These are phyloP conservation scores for Dictyostelium citrinum DNA, from an alignment of 78 protist species.

Conservation along the genomic window DNA sequence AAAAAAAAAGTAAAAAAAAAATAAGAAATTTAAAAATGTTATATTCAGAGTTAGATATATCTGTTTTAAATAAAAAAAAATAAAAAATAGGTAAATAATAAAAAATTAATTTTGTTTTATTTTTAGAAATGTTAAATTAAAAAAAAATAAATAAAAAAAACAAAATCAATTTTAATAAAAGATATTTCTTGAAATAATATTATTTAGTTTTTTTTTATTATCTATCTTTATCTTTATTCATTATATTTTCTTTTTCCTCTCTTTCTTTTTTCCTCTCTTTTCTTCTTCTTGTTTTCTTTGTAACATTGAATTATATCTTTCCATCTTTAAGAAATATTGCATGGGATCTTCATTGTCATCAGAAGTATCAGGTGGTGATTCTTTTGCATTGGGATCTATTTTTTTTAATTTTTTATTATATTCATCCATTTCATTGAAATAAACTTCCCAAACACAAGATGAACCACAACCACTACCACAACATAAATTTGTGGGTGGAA, in stretches of 20 bases:
- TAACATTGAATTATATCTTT: conserved; percentile 21
- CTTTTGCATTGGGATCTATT: conserved; percentile 2
- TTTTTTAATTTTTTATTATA: conserved; percentile 45
- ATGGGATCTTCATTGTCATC: conserved; percentile 59
- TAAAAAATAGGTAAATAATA: no score
- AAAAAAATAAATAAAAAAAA: no score
- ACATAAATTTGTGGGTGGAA: conserved; percentile 33
- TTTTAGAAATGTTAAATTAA: no score
- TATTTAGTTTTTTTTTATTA: neutral
- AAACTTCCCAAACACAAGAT: conserved; percentile 60
- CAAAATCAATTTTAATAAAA: no score
- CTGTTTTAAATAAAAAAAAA: no score
- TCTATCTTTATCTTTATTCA: neutral
- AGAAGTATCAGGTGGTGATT: conserved; percentile 1
- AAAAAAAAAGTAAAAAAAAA: no score
- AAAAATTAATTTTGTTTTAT: no score
- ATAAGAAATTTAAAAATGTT: no score
- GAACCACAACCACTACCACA: conserved; percentile 43
- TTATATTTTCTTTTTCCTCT: neutral
- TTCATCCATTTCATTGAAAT: conserved; percentile 35
- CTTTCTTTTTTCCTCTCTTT: neutral
- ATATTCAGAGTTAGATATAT: no score
- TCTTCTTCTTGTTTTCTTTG: neutral
- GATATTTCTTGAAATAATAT: no score
- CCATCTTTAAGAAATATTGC: conserved; percentile 76